Percentiles rank a stretch among this genome's conserved stretches.
Conservation (phyloP, 1,284 basidiomycete genomes). For the Paramarasmius palmivorus region DNA sequence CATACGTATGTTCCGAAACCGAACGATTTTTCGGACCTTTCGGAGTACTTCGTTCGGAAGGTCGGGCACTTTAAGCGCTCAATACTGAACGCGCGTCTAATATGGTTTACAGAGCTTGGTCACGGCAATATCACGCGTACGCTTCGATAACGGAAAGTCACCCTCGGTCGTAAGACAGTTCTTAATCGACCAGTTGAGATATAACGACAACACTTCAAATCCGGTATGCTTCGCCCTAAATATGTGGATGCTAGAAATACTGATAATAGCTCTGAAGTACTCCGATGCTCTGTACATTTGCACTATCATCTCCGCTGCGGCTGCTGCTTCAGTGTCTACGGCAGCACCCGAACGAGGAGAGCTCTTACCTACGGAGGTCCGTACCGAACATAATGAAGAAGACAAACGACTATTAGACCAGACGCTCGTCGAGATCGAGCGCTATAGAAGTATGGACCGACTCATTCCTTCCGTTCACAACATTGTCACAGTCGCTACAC, state of each 20-base stretch:
- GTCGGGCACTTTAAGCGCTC: conserved; percentile 37
- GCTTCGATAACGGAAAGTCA: conserved; percentile 85
- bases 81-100: conserved; percentile 6
- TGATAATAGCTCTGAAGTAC: conserved; percentile 49
- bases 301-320: conserved; percentile 82
- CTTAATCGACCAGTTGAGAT: conserved; percentile 86
- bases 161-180: conserved; percentile 89
- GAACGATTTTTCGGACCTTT: conserved; percentile 90
- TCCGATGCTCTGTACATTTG: conserved; percentile 93
- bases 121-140: conserved; percentile 81
- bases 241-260: background rate
- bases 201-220: conserved; percentile 96
- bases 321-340: conserved; percentile 74
- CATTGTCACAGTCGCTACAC: conserved; percentile 85
- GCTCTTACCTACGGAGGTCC: conserved; percentile 66
- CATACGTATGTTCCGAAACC: conserved; percentile 89
- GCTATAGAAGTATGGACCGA: conserved; percentile 93
- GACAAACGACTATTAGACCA: conserved; percentile 70
- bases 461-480: conserved; percentile 96
- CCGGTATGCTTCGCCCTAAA: conserved; percentile 51
- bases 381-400: conserved; percentile 61
- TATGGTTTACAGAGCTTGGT: conserved; percentile 59
- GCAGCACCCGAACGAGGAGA: conserved; percentile 78
- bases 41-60: conserved; percentile 95
- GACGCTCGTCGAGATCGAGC: conserved; percentile 80